These are phyloP conservation scores for Eremothecium gossypii DNA, from an alignment of 1,139 yeast species.

Conservation along the genomic window DNA sequence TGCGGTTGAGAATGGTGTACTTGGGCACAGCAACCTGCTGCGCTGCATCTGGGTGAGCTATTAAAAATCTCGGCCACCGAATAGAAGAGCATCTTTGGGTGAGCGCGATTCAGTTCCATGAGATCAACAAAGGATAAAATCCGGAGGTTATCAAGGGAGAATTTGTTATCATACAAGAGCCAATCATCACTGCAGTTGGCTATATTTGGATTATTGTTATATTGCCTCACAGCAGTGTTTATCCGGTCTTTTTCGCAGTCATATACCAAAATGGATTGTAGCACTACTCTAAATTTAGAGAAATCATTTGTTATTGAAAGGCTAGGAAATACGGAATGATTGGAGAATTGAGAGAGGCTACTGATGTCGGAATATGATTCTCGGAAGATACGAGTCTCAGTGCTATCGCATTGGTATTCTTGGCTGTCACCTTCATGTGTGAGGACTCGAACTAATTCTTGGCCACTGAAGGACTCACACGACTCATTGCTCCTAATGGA, in stretches of 20 bases:
- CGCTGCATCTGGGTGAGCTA: too few species aligned
- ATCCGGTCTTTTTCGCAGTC: slow-evolving; percentile 20
- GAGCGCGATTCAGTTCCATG: slow-evolving; percentile 23
- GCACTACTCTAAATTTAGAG: slow-evolving; percentile 27
- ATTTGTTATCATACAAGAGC: slow-evolving; percentile 33
- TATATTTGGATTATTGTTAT: slow-evolving; percentile 23
- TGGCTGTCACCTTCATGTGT: too few species aligned
- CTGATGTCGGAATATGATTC: too few species aligned
- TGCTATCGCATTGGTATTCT: too few species aligned
- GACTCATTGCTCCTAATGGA: slow-evolving; percentile 16
- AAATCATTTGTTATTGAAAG: slow-evolving; percentile 23
- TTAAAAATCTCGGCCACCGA: slow-evolving; percentile 11
- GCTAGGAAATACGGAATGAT: slow-evolving; percentile 23
- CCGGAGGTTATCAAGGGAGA: slow-evolving; percentile 31
- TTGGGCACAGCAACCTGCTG: too few species aligned
- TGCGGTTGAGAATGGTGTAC: too few species aligned
- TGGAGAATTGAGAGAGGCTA: slow-evolving; percentile 6
- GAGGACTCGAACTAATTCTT: slow-evolving; percentile 8
- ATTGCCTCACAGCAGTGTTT: slow-evolving; percentile 29
- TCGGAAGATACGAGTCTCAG: too few species aligned
- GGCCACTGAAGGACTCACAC: slow-evolving; percentile 16
- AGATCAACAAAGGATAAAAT: slow-evolving; percentile 30
- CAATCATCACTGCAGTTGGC: slow-evolving; percentile 33
- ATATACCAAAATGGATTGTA: slow-evolving; percentile 25
- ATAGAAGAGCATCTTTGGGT: slow-evolving; percentile 32